Base-by-base conservation (phyloP, 805 yeast genomes). In the Candida vartiovaarae region DNA sequence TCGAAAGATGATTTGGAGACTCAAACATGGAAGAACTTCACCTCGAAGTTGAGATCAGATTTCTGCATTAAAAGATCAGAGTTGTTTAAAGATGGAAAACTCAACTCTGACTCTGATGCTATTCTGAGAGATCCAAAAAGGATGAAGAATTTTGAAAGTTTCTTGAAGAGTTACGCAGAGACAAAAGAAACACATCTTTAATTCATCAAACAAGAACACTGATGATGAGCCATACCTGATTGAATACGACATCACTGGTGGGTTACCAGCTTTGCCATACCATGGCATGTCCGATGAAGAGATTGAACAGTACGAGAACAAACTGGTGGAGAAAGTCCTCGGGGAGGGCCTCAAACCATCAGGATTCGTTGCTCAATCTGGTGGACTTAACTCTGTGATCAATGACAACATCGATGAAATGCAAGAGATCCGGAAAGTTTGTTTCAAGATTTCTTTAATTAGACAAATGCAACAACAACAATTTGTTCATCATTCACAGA, bases 391-490 rank as follows among this genome's bases (percentile, higher is more conserved):
- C 44, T 70, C 73, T 11, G 66, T 78, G 7, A 66, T 86, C 44
- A 71, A 76, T 53, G 72, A 74, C 23, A 93, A 90, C 54, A 80
- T 93, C 36, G 66, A 71, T 2, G 76, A 83, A 50, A 86, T 93
- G 72, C 97, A 91, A 65, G 88, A 88, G 53, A 84, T 93, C 32
- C 70, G 99, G 45, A 84, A 82, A 50, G 72, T 87, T 4, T 90
- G 97, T 60, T 85, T 88, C 65, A 90, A 90, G 61, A 86, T 93
- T 23, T 81, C 91, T 4, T 67, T 89, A 39, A 86, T 93, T 46
- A 72, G 96, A 51, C 90, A 90, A 57, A 83, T 93, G 83, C 98
- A 93, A 63, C 84, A 84, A 20, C 86, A 83, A 40, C 82, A 79
- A 46, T 80, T 79, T 61, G 67, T 84, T 40, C 91, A 84, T 56